Evolutionary conservation across 192 early-diverging fungal genomes (phyloP).

Genomic region (Rhizophagus prolifer): DNA sequence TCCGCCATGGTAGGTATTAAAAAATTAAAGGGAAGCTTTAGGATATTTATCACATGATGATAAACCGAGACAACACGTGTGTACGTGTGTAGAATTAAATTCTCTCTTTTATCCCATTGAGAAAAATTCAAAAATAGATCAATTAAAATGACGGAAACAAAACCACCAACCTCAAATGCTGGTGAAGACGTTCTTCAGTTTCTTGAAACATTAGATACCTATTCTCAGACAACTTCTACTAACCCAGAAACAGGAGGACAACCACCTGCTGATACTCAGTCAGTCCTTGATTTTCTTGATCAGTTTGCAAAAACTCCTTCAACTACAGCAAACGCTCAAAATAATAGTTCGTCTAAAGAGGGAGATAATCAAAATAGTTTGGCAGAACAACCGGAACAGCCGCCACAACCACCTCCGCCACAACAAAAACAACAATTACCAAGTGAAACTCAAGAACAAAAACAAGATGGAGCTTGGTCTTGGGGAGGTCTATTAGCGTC

Average conservation of each 20-base stretch:
- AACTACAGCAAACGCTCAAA: constrained; percentile 22
- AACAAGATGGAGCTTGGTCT: constrained; percentile 36
- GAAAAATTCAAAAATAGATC: background rate
- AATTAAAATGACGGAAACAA: background rate
- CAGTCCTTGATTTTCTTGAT: constrained; percentile 47
- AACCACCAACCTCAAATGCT: constrained; percentile 18
- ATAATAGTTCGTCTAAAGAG: background rate
- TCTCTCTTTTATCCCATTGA: no score
- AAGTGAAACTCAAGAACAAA: background rate
- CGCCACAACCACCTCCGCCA: constrained; percentile 30
- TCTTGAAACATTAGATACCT: constrained; percentile 41
- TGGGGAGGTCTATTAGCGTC: constrained; percentile 54
- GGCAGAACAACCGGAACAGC: constrained; percentile 25
- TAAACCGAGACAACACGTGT: no score
- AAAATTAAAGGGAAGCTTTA: no score
- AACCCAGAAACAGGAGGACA: constrained; percentile 5
- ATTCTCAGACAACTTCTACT: constrained; percentile 15
- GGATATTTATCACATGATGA: no score
- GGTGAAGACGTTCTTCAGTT: constrained; percentile 47
- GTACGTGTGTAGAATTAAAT: no score
- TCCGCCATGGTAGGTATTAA: no score
- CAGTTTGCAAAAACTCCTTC: constrained; percentile 43
- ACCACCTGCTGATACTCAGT: constrained; percentile 37
- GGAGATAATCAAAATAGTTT: constrained; percentile 21
- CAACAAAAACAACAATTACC: constrained; percentile 31